phyloP scores from a whole-genome alignment of 1,284 basidiomycete species.

The Fomitopsis betulina region DNA sequence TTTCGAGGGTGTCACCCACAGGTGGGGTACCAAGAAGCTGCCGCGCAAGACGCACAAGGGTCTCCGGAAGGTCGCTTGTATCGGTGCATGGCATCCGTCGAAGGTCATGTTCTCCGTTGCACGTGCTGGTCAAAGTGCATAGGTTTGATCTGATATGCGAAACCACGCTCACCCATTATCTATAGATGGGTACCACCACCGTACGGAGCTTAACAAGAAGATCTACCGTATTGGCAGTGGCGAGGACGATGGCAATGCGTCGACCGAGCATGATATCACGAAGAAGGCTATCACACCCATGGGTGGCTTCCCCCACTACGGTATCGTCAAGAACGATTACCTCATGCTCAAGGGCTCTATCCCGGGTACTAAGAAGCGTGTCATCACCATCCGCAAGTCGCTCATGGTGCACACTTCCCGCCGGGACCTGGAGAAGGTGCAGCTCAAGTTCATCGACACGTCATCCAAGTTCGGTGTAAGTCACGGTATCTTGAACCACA shows the following conservation, averaged over 20 bases:
- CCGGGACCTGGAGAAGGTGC: constrained; percentile 92
- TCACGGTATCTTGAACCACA: constrained; percentile 12
- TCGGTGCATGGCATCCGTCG: constrained; percentile 98
- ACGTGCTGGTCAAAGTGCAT: constrained; percentile 96
- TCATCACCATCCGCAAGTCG: constrained; percentile 89
- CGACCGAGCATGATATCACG: constrained; percentile 92
- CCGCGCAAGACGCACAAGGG: constrained; percentile 99
- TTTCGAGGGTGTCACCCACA: constrained; percentile 98
- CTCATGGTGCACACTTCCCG: constrained; percentile 86
- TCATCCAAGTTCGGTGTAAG: constrained; percentile 91
- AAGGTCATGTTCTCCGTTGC: constrained; percentile 99
- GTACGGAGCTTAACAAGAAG: constrained; percentile 98
- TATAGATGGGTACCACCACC: constrained; percentile 96
- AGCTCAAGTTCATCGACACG: constrained; percentile 99
- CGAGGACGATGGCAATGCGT: constrained; percentile 78
- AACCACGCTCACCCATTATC: constrained; percentile 12
- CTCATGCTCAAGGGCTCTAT: constrained; percentile 93
- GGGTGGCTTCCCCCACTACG: constrained; percentile 99
- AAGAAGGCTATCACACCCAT: constrained; percentile 96
- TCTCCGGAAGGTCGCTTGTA: constrained; percentile 99
- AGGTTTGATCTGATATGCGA: background rate
- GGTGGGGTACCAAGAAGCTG: constrained; percentile 99
- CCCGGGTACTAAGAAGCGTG: constrained; percentile 97
- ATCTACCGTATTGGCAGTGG: constrained; percentile 94
- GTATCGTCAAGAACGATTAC: constrained; percentile 98